These are phyloP conservation scores for Leccinellum rugosiceps DNA, from an alignment of 768 basidiomycete genomes.

Conservation along the genomic window DNA sequence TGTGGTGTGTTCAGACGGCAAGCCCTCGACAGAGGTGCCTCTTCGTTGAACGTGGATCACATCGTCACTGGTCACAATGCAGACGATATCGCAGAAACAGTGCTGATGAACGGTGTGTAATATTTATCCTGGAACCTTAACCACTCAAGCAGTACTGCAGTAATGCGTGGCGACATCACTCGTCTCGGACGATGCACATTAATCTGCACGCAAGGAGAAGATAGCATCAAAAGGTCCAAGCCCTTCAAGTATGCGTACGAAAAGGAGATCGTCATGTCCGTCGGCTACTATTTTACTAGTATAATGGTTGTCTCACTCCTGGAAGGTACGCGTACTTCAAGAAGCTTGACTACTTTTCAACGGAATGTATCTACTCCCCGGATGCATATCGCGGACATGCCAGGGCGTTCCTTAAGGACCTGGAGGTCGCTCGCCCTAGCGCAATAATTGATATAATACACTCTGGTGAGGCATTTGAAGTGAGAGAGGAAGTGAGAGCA, in stretches of 20 bases:
- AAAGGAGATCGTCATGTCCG: constrained; percentile 98
- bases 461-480: constrained; percentile 89
- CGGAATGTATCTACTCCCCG: constrained; percentile 98
- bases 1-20: constrained; percentile 97
- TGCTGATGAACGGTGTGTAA: constrained; percentile 93
- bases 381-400: constrained; percentile 99
- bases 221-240: constrained; percentile 94
- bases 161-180: constrained; percentile 97
- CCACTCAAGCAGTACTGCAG: constrained; percentile 40
- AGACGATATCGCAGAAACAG: constrained; percentile 98
- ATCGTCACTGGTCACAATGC: constrained; percentile 99
- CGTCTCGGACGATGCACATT: constrained; percentile 90
- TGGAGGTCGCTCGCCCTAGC: constrained; percentile 91
- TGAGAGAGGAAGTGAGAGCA: constrained; percentile 80
- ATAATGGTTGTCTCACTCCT: constrained; percentile 6
- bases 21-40: constrained; percentile 92
- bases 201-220: constrained; percentile 94
- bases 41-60: constrained; percentile 86
- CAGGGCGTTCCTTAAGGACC: constrained; percentile 88
- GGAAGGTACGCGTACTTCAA: constrained; percentile 98
- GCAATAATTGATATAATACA: constrained; percentile 98
- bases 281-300: constrained; percentile 6
- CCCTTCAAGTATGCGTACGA: constrained; percentile 99
- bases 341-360: constrained; percentile 98
- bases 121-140: background rate